Conservation (phyloP, 129 eudicot species). For the Centrapalus pauciflorus region DNA sequence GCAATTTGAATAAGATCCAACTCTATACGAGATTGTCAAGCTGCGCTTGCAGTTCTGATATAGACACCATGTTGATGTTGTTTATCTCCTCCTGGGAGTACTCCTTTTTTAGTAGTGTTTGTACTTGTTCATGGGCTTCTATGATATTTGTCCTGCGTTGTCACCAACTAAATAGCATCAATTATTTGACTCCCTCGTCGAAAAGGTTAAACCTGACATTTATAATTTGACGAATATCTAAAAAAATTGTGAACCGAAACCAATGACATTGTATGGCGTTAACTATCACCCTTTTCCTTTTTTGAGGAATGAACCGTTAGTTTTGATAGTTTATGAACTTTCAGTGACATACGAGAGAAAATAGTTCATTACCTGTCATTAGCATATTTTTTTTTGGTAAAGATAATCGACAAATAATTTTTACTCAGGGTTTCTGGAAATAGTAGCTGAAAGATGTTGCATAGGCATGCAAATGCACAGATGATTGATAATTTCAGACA, state of each 20-base stretch:
- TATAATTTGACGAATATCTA: neutral
- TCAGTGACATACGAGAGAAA: too few relatives aligned
- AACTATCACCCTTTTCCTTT: too few relatives aligned
- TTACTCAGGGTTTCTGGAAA: too few relatives aligned
- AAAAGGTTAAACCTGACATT: neutral
- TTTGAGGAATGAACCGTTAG: too few relatives aligned
- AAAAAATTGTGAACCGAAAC: neutral
- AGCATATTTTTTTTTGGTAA: too few relatives aligned
- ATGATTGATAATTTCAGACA: neutral
- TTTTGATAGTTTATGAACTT: too few relatives aligned
- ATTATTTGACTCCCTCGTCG: neutral
- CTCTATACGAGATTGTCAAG: conserved; percentile 57
- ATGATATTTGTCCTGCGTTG: conserved; percentile 79
- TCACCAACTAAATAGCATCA: neutral
- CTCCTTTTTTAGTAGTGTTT: conserved; percentile 55
- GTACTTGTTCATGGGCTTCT: conserved; percentile 86
- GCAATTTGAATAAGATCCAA: neutral
- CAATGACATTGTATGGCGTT: too few relatives aligned
- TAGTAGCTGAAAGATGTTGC: neutral
- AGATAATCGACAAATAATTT: too few relatives aligned
- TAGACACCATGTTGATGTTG: conserved; percentile 56
- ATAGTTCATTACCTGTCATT: too few relatives aligned
- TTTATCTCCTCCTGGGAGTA: conserved; percentile 64
- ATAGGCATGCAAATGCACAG: neutral
- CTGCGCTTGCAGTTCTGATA: conserved; percentile 69